A percentile compares a stretch with the other conserved stretches of the same genome.
These are phyloP conservation scores for Plantago lanceolata DNA, from an alignment of 305 asterid species.

Conservation along the genomic window DNA sequence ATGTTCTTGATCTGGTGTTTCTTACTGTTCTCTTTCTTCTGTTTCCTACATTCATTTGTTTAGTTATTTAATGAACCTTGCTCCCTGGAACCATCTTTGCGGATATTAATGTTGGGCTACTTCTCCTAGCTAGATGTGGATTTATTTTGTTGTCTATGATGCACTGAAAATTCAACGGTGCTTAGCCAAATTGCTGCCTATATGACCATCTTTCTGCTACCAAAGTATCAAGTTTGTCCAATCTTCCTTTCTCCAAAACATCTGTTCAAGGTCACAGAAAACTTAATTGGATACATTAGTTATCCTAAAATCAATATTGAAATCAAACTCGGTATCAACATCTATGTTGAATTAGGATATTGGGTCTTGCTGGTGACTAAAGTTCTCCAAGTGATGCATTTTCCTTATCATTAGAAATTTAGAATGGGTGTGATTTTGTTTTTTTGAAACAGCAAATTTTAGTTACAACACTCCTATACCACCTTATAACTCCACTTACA, in stretches of 20 bases:
- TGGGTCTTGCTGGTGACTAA: not conserved
- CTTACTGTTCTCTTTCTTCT: conserved; percentile 14
- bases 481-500: too few species aligned
- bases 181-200: not conserved
- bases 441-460: too few species aligned
- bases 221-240: not conserved
- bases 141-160: too few species aligned
- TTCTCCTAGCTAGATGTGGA: not conserved
- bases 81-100: not conserved
- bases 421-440: too few species aligned
- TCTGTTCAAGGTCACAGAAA: not conserved
- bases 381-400: not conserved
- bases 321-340: not conserved
- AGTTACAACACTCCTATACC: too few species aligned
- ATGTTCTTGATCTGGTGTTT: conserved; percentile 17
- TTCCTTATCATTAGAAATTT: not conserved
- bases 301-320: too few species aligned
- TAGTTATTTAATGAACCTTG: not conserved
- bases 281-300: not conserved
- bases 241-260: not conserved
- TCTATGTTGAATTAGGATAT: not conserved
- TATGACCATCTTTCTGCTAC: not conserved
- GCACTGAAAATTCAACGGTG: not conserved
- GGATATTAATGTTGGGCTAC: not conserved
- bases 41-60: conserved; percentile 2